phyloP scores from a whole-genome alignment of 202 grass and related monocot genomes.

The Cymbopogon flexuosus region DNA sequence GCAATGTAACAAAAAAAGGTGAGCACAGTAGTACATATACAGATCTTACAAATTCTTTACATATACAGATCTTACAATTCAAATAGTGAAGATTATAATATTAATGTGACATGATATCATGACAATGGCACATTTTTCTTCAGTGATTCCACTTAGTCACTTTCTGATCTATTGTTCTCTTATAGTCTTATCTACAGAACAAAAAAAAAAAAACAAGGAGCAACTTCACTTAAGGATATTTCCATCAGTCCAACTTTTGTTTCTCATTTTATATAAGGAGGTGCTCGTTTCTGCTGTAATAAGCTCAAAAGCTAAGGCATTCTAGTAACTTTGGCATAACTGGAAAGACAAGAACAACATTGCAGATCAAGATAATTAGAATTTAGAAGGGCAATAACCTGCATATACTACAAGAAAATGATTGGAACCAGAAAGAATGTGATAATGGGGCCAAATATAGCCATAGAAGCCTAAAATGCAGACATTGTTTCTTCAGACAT shows the following conservation, averaged over 20 bases:
- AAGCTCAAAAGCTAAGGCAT: slow-evolving; percentile 1
- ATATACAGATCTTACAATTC: slow-evolving; percentile 23
- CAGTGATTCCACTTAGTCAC: background rate
- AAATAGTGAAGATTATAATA: slow-evolving; percentile 17
- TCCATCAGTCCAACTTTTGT: background rate
- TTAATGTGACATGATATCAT: slow-evolving; percentile 20
- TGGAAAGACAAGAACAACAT: background rate
- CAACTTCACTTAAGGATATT: slow-evolving; percentile 16
- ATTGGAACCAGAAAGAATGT: slow-evolving; percentile 15
- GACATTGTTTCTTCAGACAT: background rate
- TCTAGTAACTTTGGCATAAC: slow-evolving; percentile 2
- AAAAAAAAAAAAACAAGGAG: background rate
- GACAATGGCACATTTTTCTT: background rate
- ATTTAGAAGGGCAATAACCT: background rate
- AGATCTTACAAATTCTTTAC: slow-evolving; percentile 18
- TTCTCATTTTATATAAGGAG: background rate
- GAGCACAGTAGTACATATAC: slow-evolving; percentile 20
- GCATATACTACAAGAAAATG: background rate
- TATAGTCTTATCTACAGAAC: background rate
- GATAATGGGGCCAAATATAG: slow-evolving; percentile 4
- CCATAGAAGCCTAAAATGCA: background rate
- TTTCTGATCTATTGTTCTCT: background rate
- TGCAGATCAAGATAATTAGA: background rate
- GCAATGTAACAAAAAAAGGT: slow-evolving; percentile 43
- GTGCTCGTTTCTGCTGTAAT: slow-evolving; percentile 4